Conservation (phyloP, 2,329 filamentous ascomycete genomes). For the Arthrobotrys conoides region DNA sequence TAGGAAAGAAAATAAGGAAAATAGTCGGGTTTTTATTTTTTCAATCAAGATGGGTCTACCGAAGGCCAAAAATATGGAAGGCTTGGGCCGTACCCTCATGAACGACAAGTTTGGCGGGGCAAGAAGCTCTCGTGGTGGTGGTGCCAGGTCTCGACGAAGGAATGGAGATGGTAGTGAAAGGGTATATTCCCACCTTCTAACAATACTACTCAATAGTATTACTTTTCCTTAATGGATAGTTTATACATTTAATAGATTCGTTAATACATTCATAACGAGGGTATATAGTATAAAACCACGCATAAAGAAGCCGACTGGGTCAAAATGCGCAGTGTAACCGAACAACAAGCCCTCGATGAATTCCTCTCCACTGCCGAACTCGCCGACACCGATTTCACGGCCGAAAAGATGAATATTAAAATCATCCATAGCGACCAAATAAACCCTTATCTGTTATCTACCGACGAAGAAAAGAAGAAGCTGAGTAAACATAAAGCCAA, state of each 20-base stretch:
- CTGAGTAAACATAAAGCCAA: slow-evolving; percentile 87
- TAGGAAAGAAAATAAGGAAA: neutral
- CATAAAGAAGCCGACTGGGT: slow-evolving; percentile 94
- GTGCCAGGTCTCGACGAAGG: slow-evolving; percentile 59
- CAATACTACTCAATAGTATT: neutral
- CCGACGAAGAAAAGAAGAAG: slow-evolving; percentile 83
- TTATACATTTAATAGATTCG: too few species aligned
- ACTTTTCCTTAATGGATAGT: too few species aligned
- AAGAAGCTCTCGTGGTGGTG: slow-evolving; percentile 39
- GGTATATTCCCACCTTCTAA: slow-evolving; percentile 33
- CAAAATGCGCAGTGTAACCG: slow-evolving; percentile 98
- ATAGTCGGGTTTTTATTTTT: neutral
- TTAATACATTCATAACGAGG: neutral
- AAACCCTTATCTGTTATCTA: slow-evolving; percentile 92
- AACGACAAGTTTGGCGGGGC: slow-evolving; percentile 97
- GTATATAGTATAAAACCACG: slow-evolving; percentile 82
- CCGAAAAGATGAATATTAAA: slow-evolving; percentile 97
- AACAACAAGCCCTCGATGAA: slow-evolving; percentile 96
- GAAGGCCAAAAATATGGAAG: slow-evolving; percentile 95
- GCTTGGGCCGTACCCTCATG: slow-evolving; percentile 97
- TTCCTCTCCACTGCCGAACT: slow-evolving; percentile 95
- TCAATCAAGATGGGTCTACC: slow-evolving; percentile 66
- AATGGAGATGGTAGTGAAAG: slow-evolving; percentile 60
- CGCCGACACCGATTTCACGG: slow-evolving; percentile 98
- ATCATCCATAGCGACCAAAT: slow-evolving; percentile 97